Conservation (phyloP, 441 rosid genomes). For the Omphalea diandra region DNA sequence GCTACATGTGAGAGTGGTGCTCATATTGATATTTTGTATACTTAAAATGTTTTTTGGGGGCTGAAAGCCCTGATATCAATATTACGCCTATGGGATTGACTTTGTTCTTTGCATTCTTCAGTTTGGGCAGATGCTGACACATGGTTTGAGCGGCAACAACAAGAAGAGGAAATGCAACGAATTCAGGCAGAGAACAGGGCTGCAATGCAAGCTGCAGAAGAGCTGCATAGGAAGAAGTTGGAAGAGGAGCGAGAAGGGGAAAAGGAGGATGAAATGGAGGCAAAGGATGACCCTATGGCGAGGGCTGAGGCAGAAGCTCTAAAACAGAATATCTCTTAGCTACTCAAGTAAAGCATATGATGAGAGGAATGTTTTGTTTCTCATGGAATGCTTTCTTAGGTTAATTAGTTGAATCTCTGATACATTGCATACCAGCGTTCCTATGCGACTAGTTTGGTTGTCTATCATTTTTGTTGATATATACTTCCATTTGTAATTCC, state of each 20-base stretch:
- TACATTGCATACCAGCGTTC: neutral
- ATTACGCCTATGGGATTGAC: neutral
- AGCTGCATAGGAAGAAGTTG: constrained; percentile 83
- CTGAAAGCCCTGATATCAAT: neutral
- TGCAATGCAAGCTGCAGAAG: constrained; percentile 87
- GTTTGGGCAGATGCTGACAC: constrained; percentile 99
- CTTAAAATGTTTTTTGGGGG: neutral
- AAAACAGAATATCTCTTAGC: constrained; percentile 35
- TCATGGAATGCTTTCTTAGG: neutral
- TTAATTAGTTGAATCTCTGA: too few species aligned
- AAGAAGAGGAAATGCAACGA: constrained; percentile 79
- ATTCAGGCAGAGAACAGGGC: constrained; percentile 84
- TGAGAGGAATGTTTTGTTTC: neutral
- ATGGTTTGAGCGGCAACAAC: constrained; percentile 92
- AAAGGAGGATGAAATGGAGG: constrained; percentile 65
- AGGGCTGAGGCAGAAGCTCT: constrained; percentile 64
- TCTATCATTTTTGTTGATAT: too few species aligned
- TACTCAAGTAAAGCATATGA: neutral
- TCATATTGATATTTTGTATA: neutral
- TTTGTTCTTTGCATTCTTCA: constrained; percentile 31
- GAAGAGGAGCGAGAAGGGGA: constrained; percentile 84
- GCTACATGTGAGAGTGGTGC: neutral
- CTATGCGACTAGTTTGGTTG: neutral
- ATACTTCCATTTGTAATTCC: too few species aligned
- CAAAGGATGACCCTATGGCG: constrained; percentile 78